These are phyloP conservation scores for Trypanosoma conorhini DNA, from an alignment of 208 protist genomes.

Conservation along the genomic window DNA sequence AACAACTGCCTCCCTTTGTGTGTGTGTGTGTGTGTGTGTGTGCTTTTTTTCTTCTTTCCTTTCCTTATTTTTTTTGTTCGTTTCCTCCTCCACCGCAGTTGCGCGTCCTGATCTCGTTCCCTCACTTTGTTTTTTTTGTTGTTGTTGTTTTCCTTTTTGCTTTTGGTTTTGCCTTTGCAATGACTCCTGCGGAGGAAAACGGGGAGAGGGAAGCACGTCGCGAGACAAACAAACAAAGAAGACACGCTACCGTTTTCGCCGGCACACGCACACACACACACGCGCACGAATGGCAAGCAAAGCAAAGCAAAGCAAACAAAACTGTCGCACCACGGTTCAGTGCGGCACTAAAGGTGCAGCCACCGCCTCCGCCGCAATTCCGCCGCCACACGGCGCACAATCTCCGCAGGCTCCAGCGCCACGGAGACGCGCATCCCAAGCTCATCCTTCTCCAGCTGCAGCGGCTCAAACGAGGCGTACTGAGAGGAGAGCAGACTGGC, in stretches of 20 bases:
- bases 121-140: background rate
- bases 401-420: slow-evolving; percentile 17
- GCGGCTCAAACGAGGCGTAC: slow-evolving; percentile 49
- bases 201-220: background rate
- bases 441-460: slow-evolving; percentile 34
- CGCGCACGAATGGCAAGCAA: no score
- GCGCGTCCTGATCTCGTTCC: background rate
- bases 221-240: background rate
- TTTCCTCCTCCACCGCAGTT: background rate
- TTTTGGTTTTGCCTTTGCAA: no score
- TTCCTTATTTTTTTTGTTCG: background rate
- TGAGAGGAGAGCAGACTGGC: slow-evolving; percentile 59
- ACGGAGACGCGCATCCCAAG: slow-evolving; percentile 36
- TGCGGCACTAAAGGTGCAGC: background rate
- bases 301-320: no score
- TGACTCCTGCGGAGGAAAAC: background rate
- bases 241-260: background rate
- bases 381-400: slow-evolving; percentile 30
- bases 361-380: slow-evolving; percentile 9
- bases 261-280: no score
- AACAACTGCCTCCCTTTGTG: background rate
- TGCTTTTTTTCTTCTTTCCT: no score
- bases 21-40: no score
- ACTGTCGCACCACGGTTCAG: background rate
- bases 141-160: background rate